Evolutionary conservation across 2,329 filamentous ascomycete species (phyloP).

Genomic region (Leptographium galeiforme): DNA sequence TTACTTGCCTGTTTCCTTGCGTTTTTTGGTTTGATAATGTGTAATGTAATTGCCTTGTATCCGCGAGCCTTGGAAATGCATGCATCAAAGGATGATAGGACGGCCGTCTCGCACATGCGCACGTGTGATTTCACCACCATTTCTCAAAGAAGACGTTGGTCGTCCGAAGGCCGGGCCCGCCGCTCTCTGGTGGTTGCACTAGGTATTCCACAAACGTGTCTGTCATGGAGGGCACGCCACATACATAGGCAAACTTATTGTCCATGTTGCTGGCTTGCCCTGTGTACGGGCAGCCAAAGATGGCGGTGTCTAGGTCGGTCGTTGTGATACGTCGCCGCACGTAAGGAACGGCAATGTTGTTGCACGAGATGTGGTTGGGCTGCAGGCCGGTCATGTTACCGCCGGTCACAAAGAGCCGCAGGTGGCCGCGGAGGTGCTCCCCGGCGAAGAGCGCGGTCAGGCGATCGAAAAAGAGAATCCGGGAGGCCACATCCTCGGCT

Average conservation of each 20-base stretch:
- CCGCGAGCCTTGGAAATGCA: background rate
- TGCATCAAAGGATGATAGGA: background rate
- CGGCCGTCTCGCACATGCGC: background rate
- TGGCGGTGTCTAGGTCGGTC: slow-evolving; percentile 26
- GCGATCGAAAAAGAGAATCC: slow-evolving; percentile 38
- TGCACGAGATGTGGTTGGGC: slow-evolving; percentile 9
- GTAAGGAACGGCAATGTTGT: slow-evolving; percentile 17
- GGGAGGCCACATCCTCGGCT: background rate
- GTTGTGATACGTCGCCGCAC: slow-evolving; percentile 26
- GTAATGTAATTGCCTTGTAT: background rate
- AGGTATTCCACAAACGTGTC: slow-evolving; percentile 46
- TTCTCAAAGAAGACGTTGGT: slow-evolving; percentile 22
- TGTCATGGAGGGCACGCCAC: slow-evolving; percentile 56
- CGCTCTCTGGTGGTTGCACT: slow-evolving; percentile 13
- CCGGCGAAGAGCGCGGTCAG: slow-evolving; percentile 27
- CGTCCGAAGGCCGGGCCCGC: slow-evolving; percentile 14
- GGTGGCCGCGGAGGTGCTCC: slow-evolving; percentile 23
- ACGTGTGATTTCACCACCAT: slow-evolving; percentile 21
- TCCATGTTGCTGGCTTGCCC: too few species aligned
- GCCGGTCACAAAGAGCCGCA: slow-evolving; percentile 33
- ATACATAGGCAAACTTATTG: slow-evolving; percentile 41
- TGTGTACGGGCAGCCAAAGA: slow-evolving; percentile 15
- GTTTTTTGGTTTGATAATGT: background rate
- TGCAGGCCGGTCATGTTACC: background rate
- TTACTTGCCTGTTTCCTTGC: background rate